Base-by-base conservation (phyloP, 148 eudicot genomes). In the Dysphania ambrosioides region DNA sequence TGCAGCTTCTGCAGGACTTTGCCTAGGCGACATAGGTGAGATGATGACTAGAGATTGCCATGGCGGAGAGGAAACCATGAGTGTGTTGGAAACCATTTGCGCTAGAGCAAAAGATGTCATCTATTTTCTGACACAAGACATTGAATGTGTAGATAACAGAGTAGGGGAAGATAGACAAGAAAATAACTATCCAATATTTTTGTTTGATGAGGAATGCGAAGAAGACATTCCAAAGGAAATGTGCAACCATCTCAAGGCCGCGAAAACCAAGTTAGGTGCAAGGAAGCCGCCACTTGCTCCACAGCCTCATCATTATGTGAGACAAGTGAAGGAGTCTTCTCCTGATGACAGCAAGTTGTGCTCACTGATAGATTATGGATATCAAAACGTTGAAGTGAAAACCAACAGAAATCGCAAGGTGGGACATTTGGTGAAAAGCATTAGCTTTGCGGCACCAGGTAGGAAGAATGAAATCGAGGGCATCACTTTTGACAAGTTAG, bases 11-110 rank as follows among this genome's bases (percentile, higher is more conserved):
- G 79, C 82, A 0, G 98, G 93, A 67, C 82, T 92, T 62, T 92
- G 91, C 72, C 96, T 95, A 51, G 86, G 92, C 26, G 93, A 95
- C 38, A 89, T 95, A 6, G 98, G 97, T 26, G 91, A 92, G 75
- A 88, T 95, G 96, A 90, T 95, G 98, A 95, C 93, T 49, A 85
- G 97, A 66, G 91, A 87, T 69, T 83, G 82, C 73, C 73, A 72
- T 27, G 92, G 92, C 5, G 90, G 91, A 12, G 86, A 87, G 79
- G 97, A 92, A 75, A 77, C 83, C 34, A 78, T 78, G 82, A 88
- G 96, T 66, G 64, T 82, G 1, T 80, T 95, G 18, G 98, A 95
- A 74, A 82, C 62, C 11, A 68, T 95, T 2, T 95, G 96, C 73
- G 72, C 82, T 42, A 78, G 70, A 56, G 93, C 93, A 21, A 89